phyloP scores from a whole-genome alignment of 176 grass and related monocot genomes.

The Aechmea fasciata region DNA sequence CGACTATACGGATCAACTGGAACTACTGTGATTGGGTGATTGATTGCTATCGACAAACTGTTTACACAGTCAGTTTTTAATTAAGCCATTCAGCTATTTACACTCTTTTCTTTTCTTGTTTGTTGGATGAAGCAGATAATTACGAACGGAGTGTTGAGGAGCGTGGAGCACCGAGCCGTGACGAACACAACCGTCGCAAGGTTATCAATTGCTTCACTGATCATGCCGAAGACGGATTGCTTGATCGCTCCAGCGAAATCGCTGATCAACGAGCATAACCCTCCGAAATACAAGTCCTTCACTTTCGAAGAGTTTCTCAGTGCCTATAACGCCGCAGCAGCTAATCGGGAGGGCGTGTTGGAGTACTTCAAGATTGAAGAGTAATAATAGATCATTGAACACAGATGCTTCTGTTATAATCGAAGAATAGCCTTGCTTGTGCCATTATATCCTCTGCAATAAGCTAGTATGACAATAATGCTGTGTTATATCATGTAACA shows the following conservation, averaged over 20 bases:
- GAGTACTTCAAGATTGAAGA: conserved; percentile 25
- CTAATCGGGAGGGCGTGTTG: conserved; percentile 24
- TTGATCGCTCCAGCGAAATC: conserved; percentile 20
- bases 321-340: conserved; percentile 16
- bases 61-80: no score
- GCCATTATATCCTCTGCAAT: no score
- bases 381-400: no score
- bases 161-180: conserved; percentile 32
- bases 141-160: conserved; percentile 28
- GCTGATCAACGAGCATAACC: conserved; percentile 12
- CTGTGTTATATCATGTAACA: no score
- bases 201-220: conserved; percentile 26
- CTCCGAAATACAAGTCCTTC: conserved; percentile 28
- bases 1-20: no score
- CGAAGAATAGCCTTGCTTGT: no score
- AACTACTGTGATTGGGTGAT: no score
- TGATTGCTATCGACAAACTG: no score
- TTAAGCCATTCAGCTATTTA: no score
- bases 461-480: no score
- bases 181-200: conserved; percentile 21
- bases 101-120: no score
- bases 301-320: conserved; percentile 24
- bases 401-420: no score
- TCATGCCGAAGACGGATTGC: conserved; percentile 25
- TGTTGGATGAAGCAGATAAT: conserved; percentile 17